Percentiles rank a stretch among this genome's conserved stretches.
Evolutionary conservation across 768 basidiomycete species (phyloP).

Genomic region (Phaeotremella skinneri): DNA sequence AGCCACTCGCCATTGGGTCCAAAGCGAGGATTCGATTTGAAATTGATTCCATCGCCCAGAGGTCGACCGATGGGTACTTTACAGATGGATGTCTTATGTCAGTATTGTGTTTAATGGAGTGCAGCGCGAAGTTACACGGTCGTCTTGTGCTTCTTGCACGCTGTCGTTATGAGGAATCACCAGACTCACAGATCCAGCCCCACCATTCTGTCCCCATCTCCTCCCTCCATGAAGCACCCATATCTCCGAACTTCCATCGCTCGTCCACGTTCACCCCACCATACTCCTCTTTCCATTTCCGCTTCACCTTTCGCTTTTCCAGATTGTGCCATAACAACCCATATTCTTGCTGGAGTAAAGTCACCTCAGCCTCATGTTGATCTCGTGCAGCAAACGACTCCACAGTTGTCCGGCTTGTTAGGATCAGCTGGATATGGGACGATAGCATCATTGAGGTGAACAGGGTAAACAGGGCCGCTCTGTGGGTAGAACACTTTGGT

Average conservation of each 20-base stretch:
- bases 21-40: conserved; percentile 45
- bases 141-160: conserved; percentile 1
- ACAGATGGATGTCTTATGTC: conserved; percentile 1
- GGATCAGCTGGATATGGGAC: conserved; percentile 64
- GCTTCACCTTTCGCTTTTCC: conserved; percentile 41
- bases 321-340: conserved; percentile 57
- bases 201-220: conserved; percentile 71
- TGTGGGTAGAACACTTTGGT: conserved; percentile 50
- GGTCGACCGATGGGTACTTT: conserved; percentile 47
- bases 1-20: conserved; percentile 50
- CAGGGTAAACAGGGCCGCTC: conserved; percentile 67
- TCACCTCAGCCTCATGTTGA: conserved; percentile 66
- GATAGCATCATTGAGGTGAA: conserved; percentile 64
- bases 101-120: too few relatives aligned
- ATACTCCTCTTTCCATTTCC: conserved; percentile 76
- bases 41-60: conserved; percentile 47
- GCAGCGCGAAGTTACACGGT: conserved; percentile 3
- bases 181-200: conserved; percentile 72
- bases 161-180: conserved; percentile 49
- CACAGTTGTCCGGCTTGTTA: conserved; percentile 70
- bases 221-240: conserved; percentile 66
- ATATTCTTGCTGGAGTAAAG: conserved; percentile 58
- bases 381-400: conserved; percentile 64
- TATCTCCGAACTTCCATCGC: conserved; percentile 76
- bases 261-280: conserved; percentile 71